Evolutionary conservation across 306 rosid species (phyloP).

Genomic region (Begonia fuchsioides): DNA sequence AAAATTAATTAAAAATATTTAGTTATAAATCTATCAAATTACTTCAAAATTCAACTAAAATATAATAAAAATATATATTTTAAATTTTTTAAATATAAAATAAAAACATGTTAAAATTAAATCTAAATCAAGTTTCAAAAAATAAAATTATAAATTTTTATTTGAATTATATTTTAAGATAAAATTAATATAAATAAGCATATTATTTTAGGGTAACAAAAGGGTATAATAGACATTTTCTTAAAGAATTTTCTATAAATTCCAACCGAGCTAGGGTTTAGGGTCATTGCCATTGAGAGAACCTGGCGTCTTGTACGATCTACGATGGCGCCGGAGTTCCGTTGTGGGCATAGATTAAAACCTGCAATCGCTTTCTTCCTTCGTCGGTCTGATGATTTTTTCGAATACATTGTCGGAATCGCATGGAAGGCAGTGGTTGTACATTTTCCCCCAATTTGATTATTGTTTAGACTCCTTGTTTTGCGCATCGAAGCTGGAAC

Average conservation of each 20-base stretch:
- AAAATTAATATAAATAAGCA: too few relatives aligned
- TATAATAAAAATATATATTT: too few relatives aligned
- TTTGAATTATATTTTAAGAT: too few relatives aligned
- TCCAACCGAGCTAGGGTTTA: neutral
- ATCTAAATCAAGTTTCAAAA: too few relatives aligned
- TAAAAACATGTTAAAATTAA: too few relatives aligned
- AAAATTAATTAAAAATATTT: too few relatives aligned
- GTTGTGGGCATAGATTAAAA: constrained; percentile 44
- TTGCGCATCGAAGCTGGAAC: neutral
- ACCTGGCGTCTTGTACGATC: constrained; percentile 13
- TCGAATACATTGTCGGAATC: constrained; percentile 1
- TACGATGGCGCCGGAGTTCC: constrained; percentile 37
- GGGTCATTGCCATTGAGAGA: constrained; percentile 37
- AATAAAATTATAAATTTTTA: too few relatives aligned
- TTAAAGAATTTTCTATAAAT: neutral
- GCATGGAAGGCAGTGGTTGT: constrained; percentile 10
- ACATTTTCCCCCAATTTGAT: constrained; percentile 2
- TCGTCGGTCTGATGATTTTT: neutral
- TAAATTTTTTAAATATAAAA: too few relatives aligned
- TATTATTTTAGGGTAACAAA: too few relatives aligned
- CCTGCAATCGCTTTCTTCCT: constrained; percentile 8
- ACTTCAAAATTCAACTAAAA: too few relatives aligned
- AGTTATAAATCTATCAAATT: too few relatives aligned
- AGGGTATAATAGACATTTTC: constrained; percentile 11
- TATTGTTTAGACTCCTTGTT: neutral